Evolutionary conservation across 163 green algal species (phyloP).

Genomic region (Scenedesmus sp.): DNA sequence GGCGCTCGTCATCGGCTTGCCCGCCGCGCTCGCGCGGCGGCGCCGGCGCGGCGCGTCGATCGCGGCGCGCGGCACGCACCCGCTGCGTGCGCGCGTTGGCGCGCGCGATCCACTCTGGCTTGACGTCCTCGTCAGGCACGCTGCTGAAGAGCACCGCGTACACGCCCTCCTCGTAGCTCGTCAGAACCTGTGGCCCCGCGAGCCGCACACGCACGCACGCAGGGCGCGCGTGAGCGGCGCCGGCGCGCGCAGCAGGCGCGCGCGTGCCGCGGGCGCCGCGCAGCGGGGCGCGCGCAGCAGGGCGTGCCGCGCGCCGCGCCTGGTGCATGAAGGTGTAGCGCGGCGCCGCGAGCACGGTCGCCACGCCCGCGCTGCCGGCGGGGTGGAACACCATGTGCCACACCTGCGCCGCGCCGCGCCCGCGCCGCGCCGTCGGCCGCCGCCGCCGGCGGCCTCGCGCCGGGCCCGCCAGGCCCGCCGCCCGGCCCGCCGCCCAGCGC

Average conservation of each 20-base stretch:
- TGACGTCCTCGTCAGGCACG: conserved; percentile 40
- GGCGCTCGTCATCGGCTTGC: neutral
- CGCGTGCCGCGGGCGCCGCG: no score
- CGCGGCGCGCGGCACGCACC: no score
- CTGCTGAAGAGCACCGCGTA: conserved; percentile 41
- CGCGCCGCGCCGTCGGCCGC: neutral
- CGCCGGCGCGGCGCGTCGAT: no score
- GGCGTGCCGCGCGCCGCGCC: neutral
- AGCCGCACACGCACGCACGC: neutral
- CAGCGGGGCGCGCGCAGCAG: no score
- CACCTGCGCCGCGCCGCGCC: conserved; percentile 11
- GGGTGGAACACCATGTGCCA: conserved; percentile 47
- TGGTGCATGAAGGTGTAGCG: conserved; percentile 44
- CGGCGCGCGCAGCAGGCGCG: no score
- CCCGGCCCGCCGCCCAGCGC: no score
- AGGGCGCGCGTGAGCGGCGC: neutral
- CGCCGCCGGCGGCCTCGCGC: neutral
- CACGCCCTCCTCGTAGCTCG: conserved; percentile 44
- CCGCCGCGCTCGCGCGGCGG: no score
- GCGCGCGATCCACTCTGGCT: conserved; percentile 38
- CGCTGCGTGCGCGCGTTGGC: conserved; percentile 18
- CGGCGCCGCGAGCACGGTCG: conserved; percentile 29
- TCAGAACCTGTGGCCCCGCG: conserved; percentile 6
- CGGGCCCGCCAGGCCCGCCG: no score
- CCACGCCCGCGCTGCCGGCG: conserved; percentile 30